Evolutionary conservation across 2,329 filamentous ascomycete species (phyloP).

Genomic region (Daldinia eschscholtzii): DNA sequence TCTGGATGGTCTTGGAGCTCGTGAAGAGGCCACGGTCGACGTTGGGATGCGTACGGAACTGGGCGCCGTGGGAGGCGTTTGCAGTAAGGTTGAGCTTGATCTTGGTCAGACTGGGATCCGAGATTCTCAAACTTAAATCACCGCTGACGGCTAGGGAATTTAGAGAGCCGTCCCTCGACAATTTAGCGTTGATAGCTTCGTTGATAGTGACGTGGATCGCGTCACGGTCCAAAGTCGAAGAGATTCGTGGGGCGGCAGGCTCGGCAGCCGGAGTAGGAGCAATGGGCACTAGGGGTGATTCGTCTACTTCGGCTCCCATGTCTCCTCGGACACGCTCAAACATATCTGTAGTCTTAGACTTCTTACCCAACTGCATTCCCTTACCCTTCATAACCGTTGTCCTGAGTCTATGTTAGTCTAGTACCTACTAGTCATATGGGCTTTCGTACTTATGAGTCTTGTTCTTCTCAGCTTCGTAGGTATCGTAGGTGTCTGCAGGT

Average conservation of each 20-base stretch:
- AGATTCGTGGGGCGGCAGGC: slow-evolving; percentile 67
- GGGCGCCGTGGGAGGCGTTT: slow-evolving; percentile 82
- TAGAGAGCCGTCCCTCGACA: slow-evolving; percentile 88
- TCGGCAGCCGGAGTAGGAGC: slow-evolving; percentile 64
- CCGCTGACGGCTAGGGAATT: slow-evolving; percentile 91
- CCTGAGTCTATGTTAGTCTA: slow-evolving; percentile 55
- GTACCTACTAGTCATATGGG: slow-evolving; percentile 4
- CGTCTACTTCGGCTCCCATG: slow-evolving; percentile 86
- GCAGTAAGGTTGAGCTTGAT: slow-evolving; percentile 86
- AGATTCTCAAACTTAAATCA: slow-evolving; percentile 90
- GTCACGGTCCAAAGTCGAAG: slow-evolving; percentile 81
- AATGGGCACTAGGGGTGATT: slow-evolving; percentile 75
- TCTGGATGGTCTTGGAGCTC: slow-evolving; percentile 84
- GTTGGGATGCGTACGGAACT: slow-evolving; percentile 96
- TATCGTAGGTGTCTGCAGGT: slow-evolving; percentile 86
- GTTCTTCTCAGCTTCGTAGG: slow-evolving; percentile 97
- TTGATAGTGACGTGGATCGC: slow-evolving; percentile 89
- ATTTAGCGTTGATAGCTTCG: slow-evolving; percentile 89
- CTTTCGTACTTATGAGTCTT: slow-evolving; percentile 81
- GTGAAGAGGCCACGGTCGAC: slow-evolving; percentile 92
- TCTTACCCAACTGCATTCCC: slow-evolving; percentile 99
- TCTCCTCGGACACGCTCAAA: slow-evolving; percentile 96
- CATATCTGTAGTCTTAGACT: slow-evolving; percentile 97
- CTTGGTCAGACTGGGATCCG: slow-evolving; percentile 89
- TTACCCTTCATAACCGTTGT: slow-evolving; percentile 84